A percentile compares a stretch with the other conserved stretches of the same genome.
Conservation (phyloP, 1,139 yeast genomes). For the Diutina ranongensis region DNA sequence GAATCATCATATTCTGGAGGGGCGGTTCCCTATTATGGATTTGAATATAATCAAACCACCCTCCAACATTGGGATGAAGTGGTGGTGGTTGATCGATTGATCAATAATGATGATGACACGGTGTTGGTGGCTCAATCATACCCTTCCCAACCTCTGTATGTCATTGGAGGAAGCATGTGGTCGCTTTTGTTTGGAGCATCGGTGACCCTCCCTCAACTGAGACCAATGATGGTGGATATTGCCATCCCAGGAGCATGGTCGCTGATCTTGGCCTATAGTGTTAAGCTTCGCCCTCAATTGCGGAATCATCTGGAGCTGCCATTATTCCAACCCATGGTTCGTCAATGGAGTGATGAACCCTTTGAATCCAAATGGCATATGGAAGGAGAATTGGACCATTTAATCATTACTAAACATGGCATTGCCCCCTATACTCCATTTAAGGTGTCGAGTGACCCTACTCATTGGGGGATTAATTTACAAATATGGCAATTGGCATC, state of each 20-base stretch:
- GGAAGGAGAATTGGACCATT: slow-evolving; percentile 22
- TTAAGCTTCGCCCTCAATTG: slow-evolving; percentile 16
- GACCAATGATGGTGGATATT: slow-evolving; percentile 38
- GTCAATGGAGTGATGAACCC: slow-evolving; percentile 59
- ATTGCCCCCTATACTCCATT: slow-evolving; percentile 71
- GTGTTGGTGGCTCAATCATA: not conserved
- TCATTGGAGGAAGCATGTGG: not conserved
- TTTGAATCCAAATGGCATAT: slow-evolving; percentile 72
- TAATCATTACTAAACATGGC: slow-evolving; percentile 45
- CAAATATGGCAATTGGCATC: slow-evolving; percentile 28
- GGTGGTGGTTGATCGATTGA: slow-evolving; percentile 28
- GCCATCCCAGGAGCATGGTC: slow-evolving; percentile 48
- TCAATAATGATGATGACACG: not conserved
- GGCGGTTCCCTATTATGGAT: slow-evolving; percentile 31
- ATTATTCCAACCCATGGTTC: slow-evolving; percentile 42
- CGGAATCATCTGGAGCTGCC: not conserved
- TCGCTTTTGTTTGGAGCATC: not conserved
- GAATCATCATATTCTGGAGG: slow-evolving; percentile 46
- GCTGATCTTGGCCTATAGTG: slow-evolving; percentile 45
- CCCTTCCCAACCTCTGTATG: not conserved
- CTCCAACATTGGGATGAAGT: slow-evolving; percentile 34
- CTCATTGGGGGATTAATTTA: slow-evolving; percentile 21
- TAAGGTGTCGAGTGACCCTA: slow-evolving; percentile 12
- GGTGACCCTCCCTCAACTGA: slow-evolving; percentile 12
- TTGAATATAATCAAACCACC: slow-evolving; percentile 14